Conservation (phyloP, 768 basidiomycete species). For the Boletus fagicola region DNA sequence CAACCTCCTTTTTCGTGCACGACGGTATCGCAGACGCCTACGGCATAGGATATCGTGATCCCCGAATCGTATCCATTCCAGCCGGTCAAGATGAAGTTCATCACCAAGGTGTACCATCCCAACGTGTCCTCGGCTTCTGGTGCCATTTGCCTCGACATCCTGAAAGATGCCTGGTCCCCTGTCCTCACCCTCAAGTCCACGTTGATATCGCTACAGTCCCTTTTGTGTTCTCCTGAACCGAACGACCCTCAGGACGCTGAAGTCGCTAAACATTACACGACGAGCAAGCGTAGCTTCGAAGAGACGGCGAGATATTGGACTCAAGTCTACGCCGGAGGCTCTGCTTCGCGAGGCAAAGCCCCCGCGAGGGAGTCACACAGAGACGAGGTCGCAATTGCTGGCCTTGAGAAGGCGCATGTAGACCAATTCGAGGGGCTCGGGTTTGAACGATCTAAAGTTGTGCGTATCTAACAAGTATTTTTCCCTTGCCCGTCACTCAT, state of each 20-base stretch:
- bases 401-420: conserved; percentile 80
- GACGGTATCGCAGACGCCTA: conserved; percentile 2
- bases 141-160: conserved; percentile 90
- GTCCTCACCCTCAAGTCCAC: conserved; percentile 96
- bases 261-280: conserved; percentile 95
- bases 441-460: conserved; percentile 81
- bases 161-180: conserved; percentile 89
- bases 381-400: conserved; percentile 65
- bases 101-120: conserved; percentile 95
- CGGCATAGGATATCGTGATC: conserved; percentile 79
- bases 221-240: conserved; percentile 92
- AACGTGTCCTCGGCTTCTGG: conserved; percentile 94
- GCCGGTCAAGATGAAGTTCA: conserved; percentile 98
- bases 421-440: conserved; percentile 81
- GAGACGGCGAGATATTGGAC: conserved; percentile 95
- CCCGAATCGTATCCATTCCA: conserved; percentile 91
- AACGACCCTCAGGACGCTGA: conserved; percentile 98
- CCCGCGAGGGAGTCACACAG: conserved; percentile 32
- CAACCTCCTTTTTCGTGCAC: conserved; percentile 1
- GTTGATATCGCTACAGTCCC: conserved; percentile 88
- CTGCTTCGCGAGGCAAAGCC: conserved; percentile 44
- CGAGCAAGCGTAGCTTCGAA: conserved; percentile 82
- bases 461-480: conserved; percentile 42
- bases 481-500: neutral
- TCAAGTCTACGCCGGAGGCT: conserved; percentile 83